Evolutionary conservation across 768 basidiomycete genomes (phyloP), one percentile per base, ranked within the genome.

Genomic region (Arthromyces matolae): DNA sequence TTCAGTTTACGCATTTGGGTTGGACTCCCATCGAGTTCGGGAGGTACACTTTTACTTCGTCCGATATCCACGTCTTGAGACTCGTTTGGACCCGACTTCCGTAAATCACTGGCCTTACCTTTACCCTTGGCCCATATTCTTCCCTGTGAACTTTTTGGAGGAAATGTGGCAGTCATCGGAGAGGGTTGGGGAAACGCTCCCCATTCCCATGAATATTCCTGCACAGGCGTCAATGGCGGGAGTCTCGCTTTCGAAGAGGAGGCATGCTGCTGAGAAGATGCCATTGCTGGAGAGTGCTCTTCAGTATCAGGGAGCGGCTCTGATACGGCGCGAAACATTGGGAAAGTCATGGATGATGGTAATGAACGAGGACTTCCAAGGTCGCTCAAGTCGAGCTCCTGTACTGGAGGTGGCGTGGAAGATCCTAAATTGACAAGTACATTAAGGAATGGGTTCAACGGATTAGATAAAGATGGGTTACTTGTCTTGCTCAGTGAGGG

Each of bases 201-300:
- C 92, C 93, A 94, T 56, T 94, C 93, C 93, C 93, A 94, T 5
- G 88, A 87, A 58, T 93, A 93, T 60, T 89, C 86, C 47, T 81
- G 82, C 3, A 75, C 58, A 4, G 60, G 63, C 16, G 66, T 42
- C 20, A 54, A 33, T 19, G 45, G 31, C 3, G 42, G 18, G 29
- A 39, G 18, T 9, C 39, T 44, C 39, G 53, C 22, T 24, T 46
- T 45, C 2, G 57, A 54, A 14, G 62, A 52, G 18, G 51, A 47
- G 20, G 42, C 36, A 23, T 48, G 44, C 23, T 49, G 34, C 14
- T 50, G 44, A 3, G 34, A 47, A 27, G 49, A 41, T 28, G 46
- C 14, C 12, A 35, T 51, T 8, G 28, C 19, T n/a, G 33, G 31
- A 10, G 29, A 34, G 38, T 64, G 59, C 4, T 62, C 57, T 3